Conservation (phyloP, 208 protist genomes). For the Crithidia sp. region DNA sequence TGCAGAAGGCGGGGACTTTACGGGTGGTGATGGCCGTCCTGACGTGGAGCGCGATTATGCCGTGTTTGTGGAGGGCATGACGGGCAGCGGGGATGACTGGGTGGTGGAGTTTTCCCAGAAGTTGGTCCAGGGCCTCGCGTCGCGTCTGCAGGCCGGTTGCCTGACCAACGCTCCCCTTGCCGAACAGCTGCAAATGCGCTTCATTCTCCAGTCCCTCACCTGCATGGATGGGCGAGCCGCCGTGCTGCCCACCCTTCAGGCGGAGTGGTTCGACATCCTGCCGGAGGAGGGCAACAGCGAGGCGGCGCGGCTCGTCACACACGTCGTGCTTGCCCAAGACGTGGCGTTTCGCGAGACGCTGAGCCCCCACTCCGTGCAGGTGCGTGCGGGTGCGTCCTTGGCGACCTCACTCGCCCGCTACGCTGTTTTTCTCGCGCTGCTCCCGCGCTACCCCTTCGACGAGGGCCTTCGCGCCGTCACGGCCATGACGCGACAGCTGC, state of each 20-base stretch:
- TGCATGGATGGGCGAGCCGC: conserved; percentile 8
- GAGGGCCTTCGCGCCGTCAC: conserved; percentile 53
- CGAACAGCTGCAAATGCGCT: conserved; percentile 81
- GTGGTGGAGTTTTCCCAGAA: conserved; percentile 38
- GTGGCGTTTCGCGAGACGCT: conserved; percentile 67
- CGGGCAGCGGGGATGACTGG: conserved; percentile 63
- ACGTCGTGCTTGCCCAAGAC: conserved; percentile 66
- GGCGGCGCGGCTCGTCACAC: conserved; percentile 60
- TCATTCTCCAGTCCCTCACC: conserved; percentile 73
- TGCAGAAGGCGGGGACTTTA: conserved; percentile 17
- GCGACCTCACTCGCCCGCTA: conserved; percentile 48
- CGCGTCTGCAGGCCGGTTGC: conserved; percentile 46
- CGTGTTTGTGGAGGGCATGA: conserved; percentile 35
- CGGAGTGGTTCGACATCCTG: conserved; percentile 54
- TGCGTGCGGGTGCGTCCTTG: conserved; percentile 48
- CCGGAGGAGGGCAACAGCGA: conserved; percentile 44
- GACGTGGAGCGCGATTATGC: conserved; percentile 34
- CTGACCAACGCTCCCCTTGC: conserved; percentile 46
- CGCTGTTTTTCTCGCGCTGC: conserved; percentile 53
- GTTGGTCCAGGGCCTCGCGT: conserved; percentile 48
- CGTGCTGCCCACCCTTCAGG: background rate
- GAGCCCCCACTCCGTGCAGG: conserved; percentile 56
- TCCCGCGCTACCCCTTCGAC: conserved; percentile 53
- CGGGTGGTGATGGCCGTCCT: background rate
- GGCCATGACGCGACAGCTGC: conserved; percentile 61